Evolutionary conservation across 2,329 filamentous ascomycete genomes (phyloP), one percentile per base, ranked within the genome.

Genomic region (Diaporthe eres): DNA sequence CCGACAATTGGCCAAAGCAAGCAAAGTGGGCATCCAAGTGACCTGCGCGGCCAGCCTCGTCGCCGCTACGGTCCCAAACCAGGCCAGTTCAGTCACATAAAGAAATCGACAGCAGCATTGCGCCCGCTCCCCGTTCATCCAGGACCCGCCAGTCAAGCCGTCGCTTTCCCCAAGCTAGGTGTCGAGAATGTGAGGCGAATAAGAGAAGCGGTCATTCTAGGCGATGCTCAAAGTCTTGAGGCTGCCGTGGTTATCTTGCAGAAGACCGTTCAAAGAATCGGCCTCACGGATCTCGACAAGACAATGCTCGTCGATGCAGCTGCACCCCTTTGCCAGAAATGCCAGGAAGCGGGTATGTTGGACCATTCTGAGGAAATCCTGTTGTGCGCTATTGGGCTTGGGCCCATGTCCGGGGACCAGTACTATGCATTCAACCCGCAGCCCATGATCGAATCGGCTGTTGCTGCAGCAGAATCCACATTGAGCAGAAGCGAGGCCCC

Each of bases 351-450:
- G 17, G 81, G 79, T 9, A 79, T 78, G 68, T 80, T 82, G 76
- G 79, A 83, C 1, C 81, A 83, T 12, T 85, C 85, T 1, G 77
- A 79, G 39, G 77, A 76, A 4, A 78, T 86, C 5, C 78, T 87
- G 7, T 72, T 51, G 34, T 65, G 77, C 6, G 79, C 83, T 8
- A 53, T 84, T 6, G 60, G 63, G 3, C 74, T 78, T 17, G 81
- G 81, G 0, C 76, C 80, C 7, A 70, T 87, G 1, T 77, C 81
- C 22, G 84, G 85, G 76, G 78, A 71, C 10, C 76, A 79, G 19
- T 87, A 84, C 61, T 82, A 83, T 68, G 81, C 79, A n/a, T 82
- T 85, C 76, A 68, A 82, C 0, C 85, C 86, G 10, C 57, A 84
- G 2, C 25, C 77, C 2, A 78, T 87, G 13, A 82, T 87, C 49